Evolutionary conservation across 371 early-diverging fungal genomes (phyloP).

Genomic region (Mortierella sp.): DNA sequence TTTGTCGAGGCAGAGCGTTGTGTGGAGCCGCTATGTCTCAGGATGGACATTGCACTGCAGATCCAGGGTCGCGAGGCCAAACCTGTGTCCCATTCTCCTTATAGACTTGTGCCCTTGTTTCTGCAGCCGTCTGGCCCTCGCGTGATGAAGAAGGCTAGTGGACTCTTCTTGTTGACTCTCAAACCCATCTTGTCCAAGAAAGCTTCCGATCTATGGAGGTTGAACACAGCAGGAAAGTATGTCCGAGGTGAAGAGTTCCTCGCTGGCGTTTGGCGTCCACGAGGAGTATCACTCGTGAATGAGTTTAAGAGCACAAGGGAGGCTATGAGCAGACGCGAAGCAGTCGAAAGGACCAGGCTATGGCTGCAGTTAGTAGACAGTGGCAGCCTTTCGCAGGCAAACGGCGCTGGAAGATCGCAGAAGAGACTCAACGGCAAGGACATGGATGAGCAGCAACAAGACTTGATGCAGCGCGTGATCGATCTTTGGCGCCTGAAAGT

Average conservation of each 20-base stretch:
- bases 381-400: neutral
- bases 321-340: conserved; percentile 54
- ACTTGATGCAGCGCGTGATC: conserved; percentile 56
- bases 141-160: conserved; percentile 61
- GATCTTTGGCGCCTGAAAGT: conserved; percentile 62
- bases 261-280: conserved; percentile 76
- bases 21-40: conserved; percentile 66
- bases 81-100: conserved; percentile 15
- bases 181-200: conserved; percentile 71
- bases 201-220: conserved; percentile 76
- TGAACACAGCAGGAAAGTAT: conserved; percentile 83
- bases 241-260: conserved; percentile 89
- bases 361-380: conserved; percentile 23
- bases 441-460: conserved; percentile 11
- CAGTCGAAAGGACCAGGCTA: conserved; percentile 65
- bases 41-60: conserved; percentile 73
- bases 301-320: conserved; percentile 65
- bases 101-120: conserved; percentile 50
- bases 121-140: conserved; percentile 28
- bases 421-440: conserved; percentile 3
- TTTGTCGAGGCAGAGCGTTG: conserved; percentile 72
- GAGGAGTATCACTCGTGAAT: conserved; percentile 77
- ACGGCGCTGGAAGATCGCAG: too few relatives aligned
- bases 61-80: conserved; percentile 62
- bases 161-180: conserved; percentile 67